Evolutionary conservation across 2,329 filamentous ascomycete species (phyloP).

Genomic region (Neocucurbitaria cava): DNA sequence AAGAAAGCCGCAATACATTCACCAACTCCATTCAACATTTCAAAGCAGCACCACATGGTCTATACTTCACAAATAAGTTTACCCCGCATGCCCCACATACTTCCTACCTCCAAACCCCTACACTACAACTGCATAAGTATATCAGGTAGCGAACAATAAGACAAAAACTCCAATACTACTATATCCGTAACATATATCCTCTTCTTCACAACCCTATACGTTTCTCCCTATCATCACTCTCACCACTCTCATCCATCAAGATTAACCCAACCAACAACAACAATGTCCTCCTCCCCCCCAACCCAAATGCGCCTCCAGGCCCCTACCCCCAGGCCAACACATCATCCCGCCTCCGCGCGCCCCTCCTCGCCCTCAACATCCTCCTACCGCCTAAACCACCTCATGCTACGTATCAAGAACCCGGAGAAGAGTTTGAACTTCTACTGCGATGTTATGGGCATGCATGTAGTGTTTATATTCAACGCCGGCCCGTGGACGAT

Average conservation of each 20-base stretch:
- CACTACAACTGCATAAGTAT: background rate
- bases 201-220: background rate
- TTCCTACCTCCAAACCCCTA: too few species aligned
- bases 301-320: slow-evolving; percentile 26
- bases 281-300: slow-evolving; percentile 7
- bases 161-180: background rate
- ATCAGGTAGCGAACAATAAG: background rate
- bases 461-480: slow-evolving; percentile 46
- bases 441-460: slow-evolving; percentile 44
- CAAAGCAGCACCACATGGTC: background rate
- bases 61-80: background rate
- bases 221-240: background rate
- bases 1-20: background rate
- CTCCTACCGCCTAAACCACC: slow-evolving; percentile 40
- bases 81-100: slow-evolving; percentile 21
- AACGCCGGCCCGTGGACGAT: slow-evolving; percentile 45
- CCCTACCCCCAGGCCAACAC: slow-evolving; percentile 32
- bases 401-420: slow-evolving; percentile 44
- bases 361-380: slow-evolving; percentile 32
- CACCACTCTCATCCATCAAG: too few species aligned
- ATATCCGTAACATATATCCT: background rate
- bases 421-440: slow-evolving; percentile 36
- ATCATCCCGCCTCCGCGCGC: slow-evolving; percentile 34
- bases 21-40: background rate
- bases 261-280: slow-evolving; percentile 3